Base-by-base conservation (phyloP, 495 filamentous ascomycete species). In the Aspergillus nidulans region DNA sequence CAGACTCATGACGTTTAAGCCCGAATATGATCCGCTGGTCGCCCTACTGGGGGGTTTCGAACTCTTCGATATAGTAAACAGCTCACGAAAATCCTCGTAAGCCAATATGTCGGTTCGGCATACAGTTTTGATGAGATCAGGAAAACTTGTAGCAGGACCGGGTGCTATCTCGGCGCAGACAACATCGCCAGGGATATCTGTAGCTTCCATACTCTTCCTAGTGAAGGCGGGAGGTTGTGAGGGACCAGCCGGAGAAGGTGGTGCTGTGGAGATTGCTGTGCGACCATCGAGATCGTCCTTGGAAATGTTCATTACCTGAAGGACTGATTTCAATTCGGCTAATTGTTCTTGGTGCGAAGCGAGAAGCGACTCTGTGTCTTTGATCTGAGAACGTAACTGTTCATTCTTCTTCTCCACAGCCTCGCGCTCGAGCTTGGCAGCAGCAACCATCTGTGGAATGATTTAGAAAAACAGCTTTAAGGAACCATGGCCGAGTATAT, bases 311-410 rank as follows among this genome's bases (percentile, higher is more conserved):
- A 96, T 90, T 47, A 85, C 81, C 74, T 96, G 89, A 87, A 98
- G 89, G 52, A 95, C 90, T 6, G 79, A 77, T 68, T 97, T 97
- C 38, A 98, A 79, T 69, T 97, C 88, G 7, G 86, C 81, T 9
- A 98, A 79, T 69, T 98, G 94, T 64, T 97, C 91, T 65, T 96
- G 92, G 54, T 96, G 91, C 7, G 88, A 94, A 38, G 83, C 81
- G 38, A 97, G 79, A 24, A 98, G 81, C n/a, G 78, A 71, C 69
- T 97, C 94, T 2, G 87, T 90, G 65, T 97, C 90, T 58, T 82
- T 84, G 43, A 95, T 73, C 68, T 94, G 88, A 18, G 81, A 77
- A 58, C 83, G 84, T 20, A 95, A 74, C 68, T 92, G 89, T 53
- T 91, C 86, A 55, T 89, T 92, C 63, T 85, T 87, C 52, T 85